phyloP scores from a whole-genome alignment of 2,329 filamentous ascomycete species.

The Penicillium occitanis region DNA sequence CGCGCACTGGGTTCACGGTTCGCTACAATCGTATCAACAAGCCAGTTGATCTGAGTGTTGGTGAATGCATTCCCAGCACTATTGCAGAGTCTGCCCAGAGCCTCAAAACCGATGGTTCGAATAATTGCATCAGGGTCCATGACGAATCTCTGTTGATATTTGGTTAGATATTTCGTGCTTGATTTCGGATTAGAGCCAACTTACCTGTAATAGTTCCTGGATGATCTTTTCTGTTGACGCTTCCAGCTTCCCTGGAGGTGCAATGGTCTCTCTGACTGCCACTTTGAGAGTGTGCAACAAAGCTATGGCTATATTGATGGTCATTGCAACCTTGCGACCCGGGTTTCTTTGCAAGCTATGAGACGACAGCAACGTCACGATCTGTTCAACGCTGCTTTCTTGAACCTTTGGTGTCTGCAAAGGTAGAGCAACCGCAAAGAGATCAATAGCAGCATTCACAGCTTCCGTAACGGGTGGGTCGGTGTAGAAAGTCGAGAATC shows the following conservation, averaged over 20 bases:
- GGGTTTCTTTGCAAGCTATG: constrained; percentile 78
- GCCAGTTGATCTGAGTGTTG: constrained; percentile 80
- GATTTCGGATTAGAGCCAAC: neutral
- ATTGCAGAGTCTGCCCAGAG: constrained; percentile 80
- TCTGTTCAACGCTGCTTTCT: constrained; percentile 92
- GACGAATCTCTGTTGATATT: constrained; percentile 60
- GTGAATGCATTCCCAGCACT: constrained; percentile 85
- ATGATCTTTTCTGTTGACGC: constrained; percentile 72
- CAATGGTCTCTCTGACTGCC: constrained; percentile 74
- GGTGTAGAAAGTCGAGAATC: constrained; percentile 50
- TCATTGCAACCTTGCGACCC: constrained; percentile 84
- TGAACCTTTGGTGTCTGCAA: constrained; percentile 88
- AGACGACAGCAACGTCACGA: constrained; percentile 83
- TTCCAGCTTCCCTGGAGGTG: constrained; percentile 70
- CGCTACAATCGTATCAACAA: constrained; percentile 90
- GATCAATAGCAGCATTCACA: constrained; percentile 87
- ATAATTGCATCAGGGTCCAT: constrained; percentile 82
- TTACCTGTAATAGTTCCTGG: constrained; percentile 71
- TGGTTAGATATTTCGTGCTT: constrained; percentile 7
- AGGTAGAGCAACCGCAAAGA: constrained; percentile 89
- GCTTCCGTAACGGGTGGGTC: constrained; percentile 89
- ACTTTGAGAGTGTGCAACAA: constrained; percentile 79
- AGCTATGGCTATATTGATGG: constrained; percentile 83
- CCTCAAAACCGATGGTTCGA: constrained; percentile 79
- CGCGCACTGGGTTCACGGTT: constrained; percentile 92